Percentiles rank a stretch among this genome's conserved stretches.
Evolutionary conservation across 169 alveolate species (phyloP).

Genomic region (Eimeria acervulina): DNA sequence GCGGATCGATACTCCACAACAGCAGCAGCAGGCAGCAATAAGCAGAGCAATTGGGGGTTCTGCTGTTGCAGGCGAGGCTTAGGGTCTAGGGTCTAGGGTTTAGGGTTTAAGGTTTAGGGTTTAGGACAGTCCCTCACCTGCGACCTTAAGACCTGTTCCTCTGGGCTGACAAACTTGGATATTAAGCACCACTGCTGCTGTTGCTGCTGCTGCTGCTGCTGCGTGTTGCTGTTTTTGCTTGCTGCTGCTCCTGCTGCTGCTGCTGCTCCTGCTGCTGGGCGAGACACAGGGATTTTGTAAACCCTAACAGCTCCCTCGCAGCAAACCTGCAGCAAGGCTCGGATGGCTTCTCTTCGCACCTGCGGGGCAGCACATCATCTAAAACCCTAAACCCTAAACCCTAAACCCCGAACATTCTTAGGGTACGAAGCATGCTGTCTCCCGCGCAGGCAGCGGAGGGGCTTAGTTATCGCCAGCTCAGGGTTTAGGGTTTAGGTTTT

Average conservation of each 20-base stretch:
- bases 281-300: constrained; percentile 41
- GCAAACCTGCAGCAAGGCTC: constrained; percentile 79
- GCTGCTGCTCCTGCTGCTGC: not conserved
- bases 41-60: not conserved
- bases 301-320: constrained; percentile 80
- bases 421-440: not conserved
- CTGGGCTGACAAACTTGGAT: constrained; percentile 62
- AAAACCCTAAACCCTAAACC: not conserved
- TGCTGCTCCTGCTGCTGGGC: not conserved
- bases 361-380: not conserved
- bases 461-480: not conserved
- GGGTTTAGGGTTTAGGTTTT: not conserved
- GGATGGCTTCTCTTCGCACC: constrained; percentile 73
- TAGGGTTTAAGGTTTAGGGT: not conserved
- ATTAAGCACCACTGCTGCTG: constrained; percentile 44
- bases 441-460: not conserved
- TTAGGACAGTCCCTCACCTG: not conserved
- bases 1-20: not conserved
- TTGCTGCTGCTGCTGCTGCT: not conserved
- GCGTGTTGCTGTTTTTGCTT: not conserved
- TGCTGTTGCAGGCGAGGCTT: not conserved
- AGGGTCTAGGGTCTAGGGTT: not conserved
- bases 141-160: constrained; percentile 58
- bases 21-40: not conserved
- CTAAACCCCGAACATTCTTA: not conserved